A percentile compares a stretch with the other conserved stretches of the same genome.
Evolutionary conservation across 305 asterid genomes (phyloP).

Genomic region (Euphrasia arctica): DNA sequence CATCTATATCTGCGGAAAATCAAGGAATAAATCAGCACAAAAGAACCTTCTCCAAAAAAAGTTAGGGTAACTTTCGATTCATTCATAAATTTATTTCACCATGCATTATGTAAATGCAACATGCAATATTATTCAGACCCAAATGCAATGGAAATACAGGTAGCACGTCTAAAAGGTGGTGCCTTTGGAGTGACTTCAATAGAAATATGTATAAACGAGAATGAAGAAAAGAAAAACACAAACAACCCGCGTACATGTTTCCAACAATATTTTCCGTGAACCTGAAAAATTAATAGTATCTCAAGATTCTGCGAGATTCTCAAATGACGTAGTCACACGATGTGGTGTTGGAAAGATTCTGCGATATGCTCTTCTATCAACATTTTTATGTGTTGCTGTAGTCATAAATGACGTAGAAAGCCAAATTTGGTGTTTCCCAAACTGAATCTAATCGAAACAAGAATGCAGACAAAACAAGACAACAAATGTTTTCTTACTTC

Average conservation of each 20-base stretch:
- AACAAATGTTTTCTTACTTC: conserved; percentile 1
- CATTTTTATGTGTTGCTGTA: no score
- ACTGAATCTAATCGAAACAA: background rate
- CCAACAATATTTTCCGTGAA: background rate
- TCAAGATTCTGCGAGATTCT: conserved; percentile 3
- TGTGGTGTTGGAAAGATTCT: no score
- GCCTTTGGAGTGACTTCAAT: conserved; percentile 11
- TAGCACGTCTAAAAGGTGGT: background rate
- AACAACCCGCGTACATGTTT: background rate
- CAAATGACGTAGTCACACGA: background rate
- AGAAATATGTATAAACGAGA: background rate
- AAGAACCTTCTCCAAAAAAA: background rate
- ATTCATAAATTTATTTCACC: conserved; percentile 19
- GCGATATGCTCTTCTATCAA: no score
- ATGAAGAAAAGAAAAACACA: background rate
- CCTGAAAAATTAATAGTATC: background rate
- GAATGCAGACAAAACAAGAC: conserved; percentile 6
- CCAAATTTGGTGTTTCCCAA: background rate
- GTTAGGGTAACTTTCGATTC: background rate
- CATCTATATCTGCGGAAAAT: conserved; percentile 41
- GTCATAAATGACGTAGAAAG: conserved; percentile 7
- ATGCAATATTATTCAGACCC: conserved; percentile 10
- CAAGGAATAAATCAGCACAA: conserved; percentile 30
- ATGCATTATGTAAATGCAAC: conserved; percentile 1
- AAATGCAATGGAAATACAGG: conserved; percentile 4